Evolutionary conservation across 2,329 filamentous ascomycete genomes (phyloP).

Genomic region (Arthrobotrys pseudoclavata): DNA sequence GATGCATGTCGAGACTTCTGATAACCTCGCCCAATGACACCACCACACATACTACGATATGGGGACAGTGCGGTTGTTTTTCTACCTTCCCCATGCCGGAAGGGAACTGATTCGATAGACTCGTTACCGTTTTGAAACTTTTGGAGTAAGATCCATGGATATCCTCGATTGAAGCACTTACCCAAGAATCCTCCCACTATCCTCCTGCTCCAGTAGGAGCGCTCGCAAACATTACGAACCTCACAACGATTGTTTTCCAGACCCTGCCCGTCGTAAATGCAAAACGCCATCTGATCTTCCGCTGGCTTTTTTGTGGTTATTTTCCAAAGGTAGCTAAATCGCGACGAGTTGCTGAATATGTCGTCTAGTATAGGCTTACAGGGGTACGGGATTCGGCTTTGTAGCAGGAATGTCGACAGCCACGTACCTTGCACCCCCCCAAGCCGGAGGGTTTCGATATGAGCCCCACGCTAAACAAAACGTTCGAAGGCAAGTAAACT

Average conservation of each 20-base stretch:
- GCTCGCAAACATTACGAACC: constrained; percentile 28
- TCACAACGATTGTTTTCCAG: constrained; percentile 28
- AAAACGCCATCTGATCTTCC: constrained; percentile 54
- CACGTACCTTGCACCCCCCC: constrained; percentile 48
- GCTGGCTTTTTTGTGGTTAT: constrained; percentile 21
- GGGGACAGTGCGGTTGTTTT: constrained; percentile 21
- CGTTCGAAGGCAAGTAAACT: constrained; percentile 22
- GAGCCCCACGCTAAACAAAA: constrained; percentile 44
- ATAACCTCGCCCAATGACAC: constrained; percentile 42
- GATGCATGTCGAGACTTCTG: constrained; percentile 18
- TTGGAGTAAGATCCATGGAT: constrained; percentile 52
- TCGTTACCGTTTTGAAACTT: constrained; percentile 54
- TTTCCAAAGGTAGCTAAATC: constrained; percentile 21
- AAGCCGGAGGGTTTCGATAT: constrained; percentile 51
- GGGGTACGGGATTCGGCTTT: constrained; percentile 42
- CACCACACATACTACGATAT: constrained; percentile 12
- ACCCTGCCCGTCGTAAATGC: constrained; percentile 33
- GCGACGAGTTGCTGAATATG: constrained; percentile 57
- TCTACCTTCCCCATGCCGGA: constrained; percentile 17
- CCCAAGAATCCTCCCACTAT: constrained; percentile 6
- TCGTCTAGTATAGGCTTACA: constrained; percentile 24
- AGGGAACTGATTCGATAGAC: constrained; percentile 42
- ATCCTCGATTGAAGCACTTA: constrained; percentile 22
- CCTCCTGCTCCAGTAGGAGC: constrained; percentile 33
- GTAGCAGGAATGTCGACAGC: constrained; percentile 58